Base-by-base conservation (phyloP, 2,329 filamentous ascomycete species). In the Sclerotinia glacialis region DNA sequence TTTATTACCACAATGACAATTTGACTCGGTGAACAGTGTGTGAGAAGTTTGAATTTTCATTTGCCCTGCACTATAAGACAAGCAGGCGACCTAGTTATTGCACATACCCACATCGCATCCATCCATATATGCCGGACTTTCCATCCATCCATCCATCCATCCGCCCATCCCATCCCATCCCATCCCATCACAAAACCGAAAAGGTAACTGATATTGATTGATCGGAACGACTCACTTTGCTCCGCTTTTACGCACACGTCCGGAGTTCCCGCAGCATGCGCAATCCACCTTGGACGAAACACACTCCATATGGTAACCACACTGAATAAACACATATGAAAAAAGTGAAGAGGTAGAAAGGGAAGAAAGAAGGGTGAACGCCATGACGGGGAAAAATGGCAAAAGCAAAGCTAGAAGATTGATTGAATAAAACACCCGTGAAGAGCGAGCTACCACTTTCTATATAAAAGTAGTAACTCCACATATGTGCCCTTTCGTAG, bases 401-500 rank as follows among this genome's bases (percentile, higher is more conserved):
- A 21, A 49, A 49, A 47, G 28, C 12, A 49, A 34, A 49, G 46
- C 46, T 14, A 26, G 28, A 49, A 49, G 18, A 49, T 61, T 34
- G 56, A 34, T 49, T 37, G 28, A 49, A 49, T 49, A n/a, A 61
- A 49, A 37, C 21, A 61, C 44, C 44, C 58, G 44, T 16, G 14
- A 23, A 37, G 44, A 40, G 44, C 21, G 58, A 47, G 58, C 44
- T 40, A 37, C 58, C 44, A 61, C 58, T 50, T 61, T 40, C 49
- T 49, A 61, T 49, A 49, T 61, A 61, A 59, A 59, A 61, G 58
- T 49, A 61, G 58, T 1, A 61, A 60, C 44, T 49, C 58, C 44
- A 61, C 58, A 21, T 44, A 37, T 40, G 46, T 61, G 58, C 46
- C 58, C 28, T 37, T 49, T 61, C 58, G 23, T 31, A 59, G 49